A percentile compares a stretch with the other conserved stretches of the same genome.
These are phyloP conservation scores for Tolypocladium guangdongense DNA, from an alignment of 2,329 filamentous ascomycete species.

Conservation along the genomic window DNA sequence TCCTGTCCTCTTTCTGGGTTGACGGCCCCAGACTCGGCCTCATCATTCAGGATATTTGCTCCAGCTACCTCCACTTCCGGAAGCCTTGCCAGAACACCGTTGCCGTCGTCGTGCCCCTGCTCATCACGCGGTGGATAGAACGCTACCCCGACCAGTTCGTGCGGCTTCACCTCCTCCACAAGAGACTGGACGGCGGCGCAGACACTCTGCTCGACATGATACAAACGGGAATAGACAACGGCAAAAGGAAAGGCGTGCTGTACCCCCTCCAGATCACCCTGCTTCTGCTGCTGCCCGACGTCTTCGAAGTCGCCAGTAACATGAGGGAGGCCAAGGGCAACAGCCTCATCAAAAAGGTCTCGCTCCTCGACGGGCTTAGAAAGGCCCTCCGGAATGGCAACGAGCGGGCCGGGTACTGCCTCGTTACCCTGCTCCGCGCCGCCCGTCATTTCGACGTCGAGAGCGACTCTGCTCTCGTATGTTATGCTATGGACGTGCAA, in stretches of 20 bases:
- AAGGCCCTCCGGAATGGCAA: constrained; percentile 54
- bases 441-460: constrained; percentile 53
- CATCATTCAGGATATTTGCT: constrained; percentile 55
- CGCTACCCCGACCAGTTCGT: constrained; percentile 55
- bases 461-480: constrained; percentile 52
- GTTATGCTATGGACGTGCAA: constrained; percentile 59
- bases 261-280: constrained; percentile 54
- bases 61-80: constrained; percentile 55
- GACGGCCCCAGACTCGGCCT: constrained; percentile 50
- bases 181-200: constrained; percentile 51
- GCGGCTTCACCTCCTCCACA: constrained; percentile 47
- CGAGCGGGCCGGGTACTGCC: constrained; percentile 55
- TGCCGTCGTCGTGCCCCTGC: constrained; percentile 48
- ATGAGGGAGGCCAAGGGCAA: constrained; percentile 52
- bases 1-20: constrained; percentile 54
- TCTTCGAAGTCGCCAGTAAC: constrained; percentile 60
- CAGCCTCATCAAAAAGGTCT: constrained; percentile 54
- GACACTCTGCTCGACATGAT: constrained; percentile 63
- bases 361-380: constrained; percentile 51
- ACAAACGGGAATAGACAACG: constrained; percentile 47
- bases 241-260: constrained; percentile 41
- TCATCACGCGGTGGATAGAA: constrained; percentile 57
- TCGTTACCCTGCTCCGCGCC: constrained; percentile 50
- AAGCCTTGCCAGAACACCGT: constrained; percentile 53
- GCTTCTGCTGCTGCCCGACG: constrained; percentile 53